Evolutionary conservation across 129 eudicot species (phyloP), one percentile per base, ranked within the genome.

Genomic region (Silybum marianum): DNA sequence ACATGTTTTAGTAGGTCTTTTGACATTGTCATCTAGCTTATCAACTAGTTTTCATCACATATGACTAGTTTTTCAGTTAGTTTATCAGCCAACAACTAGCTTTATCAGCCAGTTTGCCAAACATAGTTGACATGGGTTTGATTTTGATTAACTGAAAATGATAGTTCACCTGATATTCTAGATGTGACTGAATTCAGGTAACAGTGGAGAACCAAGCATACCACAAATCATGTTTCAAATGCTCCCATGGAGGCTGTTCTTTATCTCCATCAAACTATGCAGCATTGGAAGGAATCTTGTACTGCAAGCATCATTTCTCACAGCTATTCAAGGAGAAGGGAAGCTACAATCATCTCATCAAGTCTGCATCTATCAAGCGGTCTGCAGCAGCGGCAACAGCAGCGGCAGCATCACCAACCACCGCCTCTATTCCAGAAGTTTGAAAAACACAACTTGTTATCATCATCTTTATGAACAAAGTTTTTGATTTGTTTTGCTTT

Each of bases 311-410:
- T 73, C 99, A 95, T 89, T 95, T 95, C 83, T 95, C 97, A 1
- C 99, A 95, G 90, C 91, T 95, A 25, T 95, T 95, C 84, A 92
- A 93, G 89, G 99, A 95, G 83, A 95, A 95, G 83, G 99, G 99
- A 30, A 95, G 99, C 88, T 92, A 95, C 91, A 93, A 91, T 83
- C 99, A 95, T 84, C 78, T 95, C 28, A 86, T 90, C 84, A 92
- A 95, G 78, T 90, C 97, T 65, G 97, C 99, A 7, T 95, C 99
- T 12, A 87, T 92, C 60, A 95, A 84, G 85, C 97, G 92, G 23
- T 70, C 88, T 34, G 84, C 94, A 25, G 88, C 82, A 65, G 19
- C 82, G n/a, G 19, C 83, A 13, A 21, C 83, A 26, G 36, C 86
- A 2, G 83, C 86, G 6, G 86, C 86, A 6, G 86, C 83, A 62